Conservation (phyloP, 2,329 filamentous ascomycete genomes). For the Trichothecium sympodiale region DNA sequence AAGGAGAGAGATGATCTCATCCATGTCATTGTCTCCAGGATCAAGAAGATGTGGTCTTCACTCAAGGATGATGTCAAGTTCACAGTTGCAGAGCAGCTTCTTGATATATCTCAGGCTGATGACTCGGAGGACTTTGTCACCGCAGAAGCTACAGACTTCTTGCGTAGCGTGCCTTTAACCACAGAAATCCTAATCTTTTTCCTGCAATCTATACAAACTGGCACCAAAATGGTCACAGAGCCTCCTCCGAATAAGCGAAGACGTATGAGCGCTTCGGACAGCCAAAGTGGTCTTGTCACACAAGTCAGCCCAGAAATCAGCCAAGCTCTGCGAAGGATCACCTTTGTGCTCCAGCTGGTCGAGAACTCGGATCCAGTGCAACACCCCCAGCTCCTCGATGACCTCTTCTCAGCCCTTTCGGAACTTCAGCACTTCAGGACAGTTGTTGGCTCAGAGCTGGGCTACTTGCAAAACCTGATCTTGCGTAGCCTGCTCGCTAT, state of each 20-base stretch:
- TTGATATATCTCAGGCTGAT: slow-evolving; percentile 45
- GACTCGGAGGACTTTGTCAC: slow-evolving; percentile 26
- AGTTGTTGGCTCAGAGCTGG: slow-evolving; percentile 73
- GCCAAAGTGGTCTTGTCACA: slow-evolving; percentile 45
- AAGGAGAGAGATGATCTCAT: slow-evolving; percentile 40
- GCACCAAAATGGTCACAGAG: slow-evolving; percentile 60
- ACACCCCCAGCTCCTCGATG: slow-evolving; percentile 66
- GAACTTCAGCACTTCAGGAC: slow-evolving; percentile 78
- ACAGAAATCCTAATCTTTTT: slow-evolving; percentile 63
- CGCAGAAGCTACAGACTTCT: slow-evolving; percentile 57
- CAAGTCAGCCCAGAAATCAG: slow-evolving; percentile 56
- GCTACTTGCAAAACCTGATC: slow-evolving; percentile 79
- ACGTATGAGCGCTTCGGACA: slow-evolving; percentile 63
- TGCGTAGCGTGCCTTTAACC: slow-evolving; percentile 63
- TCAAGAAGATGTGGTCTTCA: slow-evolving; percentile 61
- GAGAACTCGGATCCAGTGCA: slow-evolving; percentile 67
- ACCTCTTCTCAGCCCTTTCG: slow-evolving; percentile 73
- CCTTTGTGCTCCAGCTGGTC: slow-evolving; percentile 79
- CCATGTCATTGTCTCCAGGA: slow-evolving; percentile 53
- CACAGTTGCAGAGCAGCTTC: slow-evolving; percentile 48
- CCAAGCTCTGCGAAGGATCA: slow-evolving; percentile 62
- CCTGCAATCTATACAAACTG: slow-evolving; percentile 61
- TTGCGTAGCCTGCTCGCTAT: slow-evolving; percentile 75
- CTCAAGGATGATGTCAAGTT: slow-evolving; percentile 55
- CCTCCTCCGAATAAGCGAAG: slow-evolving; percentile 68